Evolutionary conservation across 306 rosid species (phyloP), one percentile per base, ranked within the genome.

Genomic region (Lathyrus sativus): DNA sequence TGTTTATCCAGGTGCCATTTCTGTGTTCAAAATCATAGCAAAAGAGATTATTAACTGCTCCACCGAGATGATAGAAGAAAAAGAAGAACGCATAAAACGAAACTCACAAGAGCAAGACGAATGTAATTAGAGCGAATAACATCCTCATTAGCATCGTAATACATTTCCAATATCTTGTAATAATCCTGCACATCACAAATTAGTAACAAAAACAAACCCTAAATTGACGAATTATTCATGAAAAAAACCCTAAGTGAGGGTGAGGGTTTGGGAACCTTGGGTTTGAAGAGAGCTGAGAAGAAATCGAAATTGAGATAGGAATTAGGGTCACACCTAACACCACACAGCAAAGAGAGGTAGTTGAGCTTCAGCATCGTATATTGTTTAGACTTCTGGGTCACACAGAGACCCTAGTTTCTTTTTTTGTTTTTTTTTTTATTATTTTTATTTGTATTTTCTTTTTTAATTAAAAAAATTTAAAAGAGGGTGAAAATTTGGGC

Each of bases 111-210:
- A 28, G 99, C 97, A 2, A 93, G 80, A 46, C 95, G 96, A 15
- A 93, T 93, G 79, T 82, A 93, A 81, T 90, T 93, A 64, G 95
- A 84, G 18, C 96, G 95, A 82, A 93, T 85, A 46, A 78, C 80
- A 44, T 90, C 95, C 5, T 90, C 99, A 1, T 81, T 76, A 11
- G 96, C 97, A 80, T 88, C 97, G 60, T 86, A 93, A 83, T 89
- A 97, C 72, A 90, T 95, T 73, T 93, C 95, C 75, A 93, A 70
- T 51, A 85, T 88, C 89, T 87, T 90, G 64, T 93, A 90, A 62
- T 85, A 93, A 74, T 93, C 95, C 97, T 93, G 75, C 26, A 2
- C 26, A 24, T 24, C 26, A 24, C 26, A 24, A 24, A 24, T 24
- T 24, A 24, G 26, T 24, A 24, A 24, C 26, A 24, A 24, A 24